Evolutionary conservation across 179 eudicot genomes (phyloP).

Genomic region (Beta lomatogona): DNA sequence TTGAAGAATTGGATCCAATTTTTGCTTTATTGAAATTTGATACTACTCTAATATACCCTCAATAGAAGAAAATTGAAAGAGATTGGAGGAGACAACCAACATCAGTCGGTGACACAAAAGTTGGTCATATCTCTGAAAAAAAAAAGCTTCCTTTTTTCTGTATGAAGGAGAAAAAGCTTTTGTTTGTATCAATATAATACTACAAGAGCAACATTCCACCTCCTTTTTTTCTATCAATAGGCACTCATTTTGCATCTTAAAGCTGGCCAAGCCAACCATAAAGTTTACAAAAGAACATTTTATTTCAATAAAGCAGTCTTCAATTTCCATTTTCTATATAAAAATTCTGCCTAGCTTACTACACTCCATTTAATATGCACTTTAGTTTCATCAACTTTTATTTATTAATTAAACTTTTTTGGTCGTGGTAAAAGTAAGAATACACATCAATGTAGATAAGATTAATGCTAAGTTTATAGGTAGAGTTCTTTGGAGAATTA

Average conservation of each 20-base stretch:
- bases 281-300: slow-evolving; percentile 29
- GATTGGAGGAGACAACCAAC: slow-evolving; percentile 21
- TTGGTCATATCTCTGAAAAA: slow-evolving; percentile 25
- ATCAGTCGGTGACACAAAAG: slow-evolving; percentile 34
- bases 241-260: slow-evolving; percentile 21
- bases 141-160: no score
- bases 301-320: slow-evolving; percentile 16
- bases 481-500: no score
- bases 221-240: background rate
- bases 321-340: background rate
- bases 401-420: background rate
- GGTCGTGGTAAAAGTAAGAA: no score
- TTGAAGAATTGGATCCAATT: slow-evolving; percentile 30
- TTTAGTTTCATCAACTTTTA: background rate
- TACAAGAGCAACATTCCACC: background rate
- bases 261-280: slow-evolving; percentile 28
- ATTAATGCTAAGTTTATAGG: no score
- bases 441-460: no score
- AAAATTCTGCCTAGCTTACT: background rate
- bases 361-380: background rate
- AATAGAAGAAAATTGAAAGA: slow-evolving; percentile 21
- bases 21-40: slow-evolving; percentile 25
- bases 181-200: background rate
- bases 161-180: slow-evolving; percentile 2
- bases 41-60: background rate